A percentile compares a stretch with the other conserved stretches of the same genome.
These are phyloP conservation scores for Colletotrichum tofieldiae DNA, from an alignment of 2,329 filamentous ascomycete genomes.

Conservation along the genomic window DNA sequence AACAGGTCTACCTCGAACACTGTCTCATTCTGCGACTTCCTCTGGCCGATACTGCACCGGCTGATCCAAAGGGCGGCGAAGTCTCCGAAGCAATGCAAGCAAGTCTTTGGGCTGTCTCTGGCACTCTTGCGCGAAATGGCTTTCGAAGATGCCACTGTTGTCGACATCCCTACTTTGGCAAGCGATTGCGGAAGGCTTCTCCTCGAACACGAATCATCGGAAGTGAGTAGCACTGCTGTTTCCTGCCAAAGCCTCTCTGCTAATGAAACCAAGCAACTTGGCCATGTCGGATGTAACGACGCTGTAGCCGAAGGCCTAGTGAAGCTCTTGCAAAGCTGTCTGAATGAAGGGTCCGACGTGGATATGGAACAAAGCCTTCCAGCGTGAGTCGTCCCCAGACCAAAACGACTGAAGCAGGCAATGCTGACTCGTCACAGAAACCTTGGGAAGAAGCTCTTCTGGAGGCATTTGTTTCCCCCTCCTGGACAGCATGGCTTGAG, in stretches of 20 bases:
- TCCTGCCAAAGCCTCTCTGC: constrained; percentile 21
- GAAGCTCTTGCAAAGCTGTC: constrained; percentile 53
- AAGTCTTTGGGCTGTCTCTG: constrained; percentile 61
- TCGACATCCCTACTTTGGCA: constrained; percentile 46
- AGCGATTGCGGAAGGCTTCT: constrained; percentile 53
- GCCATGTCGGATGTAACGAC: constrained; percentile 51
- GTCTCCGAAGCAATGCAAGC: constrained; percentile 57
- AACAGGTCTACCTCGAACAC: constrained; percentile 50
- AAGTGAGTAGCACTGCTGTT: constrained; percentile 50
- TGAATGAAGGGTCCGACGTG: constrained; percentile 31
- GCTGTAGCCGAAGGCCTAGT: constrained; percentile 53
- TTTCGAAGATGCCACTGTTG: constrained; percentile 33
- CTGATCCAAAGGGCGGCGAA: constrained; percentile 55
- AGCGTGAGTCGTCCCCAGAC: constrained; percentile 44
- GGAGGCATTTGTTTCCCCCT: constrained; percentile 77
- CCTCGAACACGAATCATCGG: constrained; percentile 57
- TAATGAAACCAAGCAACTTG: constrained; percentile 47
- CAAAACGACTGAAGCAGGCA: not conserved
- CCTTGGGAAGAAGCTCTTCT: constrained; percentile 66
- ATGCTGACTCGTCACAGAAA: constrained; percentile 44
- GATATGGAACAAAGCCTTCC: constrained; percentile 45
- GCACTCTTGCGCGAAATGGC: constrained; percentile 57
- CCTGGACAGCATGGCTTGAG: constrained; percentile 53
- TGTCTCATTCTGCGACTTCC: constrained; percentile 59
- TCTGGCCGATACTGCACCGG: constrained; percentile 62